phyloP scores from a whole-genome alignment of 495 filamentous ascomycete species.

The Aspergillus avenaceus region DNA sequence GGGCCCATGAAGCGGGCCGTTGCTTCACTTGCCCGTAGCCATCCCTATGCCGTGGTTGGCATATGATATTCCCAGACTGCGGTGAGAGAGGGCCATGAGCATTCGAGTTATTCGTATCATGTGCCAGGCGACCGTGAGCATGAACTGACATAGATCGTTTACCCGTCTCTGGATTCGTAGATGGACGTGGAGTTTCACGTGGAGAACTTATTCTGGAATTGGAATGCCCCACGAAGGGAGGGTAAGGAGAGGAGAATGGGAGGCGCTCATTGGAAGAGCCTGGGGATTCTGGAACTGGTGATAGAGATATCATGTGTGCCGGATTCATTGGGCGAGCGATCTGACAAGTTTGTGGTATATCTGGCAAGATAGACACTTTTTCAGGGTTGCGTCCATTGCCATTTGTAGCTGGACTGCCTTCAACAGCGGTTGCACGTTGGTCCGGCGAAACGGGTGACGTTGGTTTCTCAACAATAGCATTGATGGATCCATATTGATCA shows the following conservation, averaged over 20 bases:
- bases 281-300: constrained; percentile 17
- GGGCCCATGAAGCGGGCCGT: constrained; percentile 27
- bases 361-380: constrained; percentile 1
- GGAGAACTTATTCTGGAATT: background rate
- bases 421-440: background rate
- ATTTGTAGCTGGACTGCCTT: background rate
- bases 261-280: constrained; percentile 11
- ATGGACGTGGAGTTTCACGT: constrained; percentile 2
- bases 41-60: background rate
- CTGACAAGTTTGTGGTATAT: constrained; percentile 14
- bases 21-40: constrained; percentile 6
- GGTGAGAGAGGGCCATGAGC: background rate
- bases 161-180: constrained; percentile 11
- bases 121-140: constrained; percentile 8
- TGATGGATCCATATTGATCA: constrained; percentile 75
- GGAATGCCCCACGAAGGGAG: constrained; percentile 12
- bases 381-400: background rate
- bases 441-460: background rate
- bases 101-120: background rate
- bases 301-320: constrained; percentile 10
- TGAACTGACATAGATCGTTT: constrained; percentile 22
- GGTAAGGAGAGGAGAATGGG: constrained; percentile 20
- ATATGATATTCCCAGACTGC: background rate
- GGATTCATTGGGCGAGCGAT: constrained; percentile 23
- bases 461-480: constrained; percentile 72